Percentiles rank a stretch among this genome's conserved stretches.
Conservation (phyloP, 2,329 filamentous ascomycete species). For the Diaporthe nobilis region DNA sequence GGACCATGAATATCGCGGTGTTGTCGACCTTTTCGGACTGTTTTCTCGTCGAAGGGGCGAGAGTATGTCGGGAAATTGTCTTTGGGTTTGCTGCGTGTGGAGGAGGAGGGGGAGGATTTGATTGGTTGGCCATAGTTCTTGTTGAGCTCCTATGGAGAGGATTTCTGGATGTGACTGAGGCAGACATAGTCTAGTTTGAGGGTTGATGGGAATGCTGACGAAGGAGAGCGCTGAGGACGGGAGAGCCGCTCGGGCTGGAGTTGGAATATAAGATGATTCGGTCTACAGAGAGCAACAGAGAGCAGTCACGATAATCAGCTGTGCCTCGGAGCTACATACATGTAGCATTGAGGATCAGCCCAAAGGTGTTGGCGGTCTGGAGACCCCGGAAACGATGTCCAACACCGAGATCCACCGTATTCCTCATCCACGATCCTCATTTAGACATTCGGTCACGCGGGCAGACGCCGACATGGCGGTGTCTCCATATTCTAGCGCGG, state of each 20-base stretch:
- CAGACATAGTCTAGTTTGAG: conserved; percentile 9
- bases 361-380: conserved; percentile 26
- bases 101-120: neutral
- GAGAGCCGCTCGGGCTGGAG: conserved; percentile 7
- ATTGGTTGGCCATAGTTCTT: conserved; percentile 14
- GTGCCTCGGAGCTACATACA: neutral
- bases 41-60: neutral
- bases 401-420: conserved; percentile 26
- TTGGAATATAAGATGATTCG: conserved; percentile 13
- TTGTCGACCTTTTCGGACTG: neutral
- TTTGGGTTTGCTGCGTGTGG: neutral
- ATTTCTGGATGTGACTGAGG: conserved; percentile 15
- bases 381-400: conserved; percentile 26
- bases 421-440: conserved; percentile 26
- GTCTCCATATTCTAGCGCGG: conserved; percentile 31
- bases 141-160: conserved; percentile 22
- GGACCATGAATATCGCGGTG: conserved; percentile 39
- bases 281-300: neutral
- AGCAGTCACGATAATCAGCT: conserved; percentile 21
- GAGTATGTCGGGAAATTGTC: neutral
- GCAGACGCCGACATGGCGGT: conserved; percentile 37
- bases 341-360: neutral
- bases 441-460: conserved; percentile 27
- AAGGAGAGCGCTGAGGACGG: neutral
- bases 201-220: conserved; percentile 8